Base-by-base conservation (phyloP, 768 basidiomycete species). In the Psilocybe subaeruginosa region DNA sequence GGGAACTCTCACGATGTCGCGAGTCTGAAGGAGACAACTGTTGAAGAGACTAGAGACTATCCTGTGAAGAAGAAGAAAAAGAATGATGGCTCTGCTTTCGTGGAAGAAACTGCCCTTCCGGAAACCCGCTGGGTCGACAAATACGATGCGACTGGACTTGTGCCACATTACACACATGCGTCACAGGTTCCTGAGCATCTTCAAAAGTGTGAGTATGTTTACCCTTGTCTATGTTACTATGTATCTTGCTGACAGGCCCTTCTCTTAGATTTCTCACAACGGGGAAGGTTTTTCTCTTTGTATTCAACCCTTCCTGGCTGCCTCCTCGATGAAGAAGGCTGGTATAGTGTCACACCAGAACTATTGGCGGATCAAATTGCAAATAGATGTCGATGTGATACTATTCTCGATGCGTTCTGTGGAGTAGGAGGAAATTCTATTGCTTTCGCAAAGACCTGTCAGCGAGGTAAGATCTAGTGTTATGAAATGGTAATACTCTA, bases 391-490 rank as follows among this genome's bases (percentile, higher is more conserved):
- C 85, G 91, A 7, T 93, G 90, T 64, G 86, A 86, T 62, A 89
- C 89, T 3, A 81, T 97, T 61, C 80, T 97, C 37, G 97, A 99
- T 70, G 93, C 95, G 0, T 99, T 99, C 72, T 98, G 96, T 69
- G 97, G 97, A 0, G 96, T 99, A 0, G 97, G 97, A 29, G 97
- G 97, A 14, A 99, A 99, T 69, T 87, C 97, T 0, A 99, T 99
- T 59, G 94, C 95, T 3, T 98, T 99, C 74, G 97, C 97, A 2
- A 86, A 90, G 72, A 97, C 95, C 2, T 99, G 97, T 76, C 92
- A 97, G 72, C 78, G 92, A 74, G 97, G 97, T 97, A 68, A 61
- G 89, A 73, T 9, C 19, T 27, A 41, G 47, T 37, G 14, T 33
- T 43, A 59, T 45, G 49, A 9, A 54, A 31, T 4, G 30, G n/a